Percentiles rank a stretch among this genome's conserved stretches.
Conservation (phyloP, 2,329 filamentous ascomycete species). For the Penicillium sp. region DNA sequence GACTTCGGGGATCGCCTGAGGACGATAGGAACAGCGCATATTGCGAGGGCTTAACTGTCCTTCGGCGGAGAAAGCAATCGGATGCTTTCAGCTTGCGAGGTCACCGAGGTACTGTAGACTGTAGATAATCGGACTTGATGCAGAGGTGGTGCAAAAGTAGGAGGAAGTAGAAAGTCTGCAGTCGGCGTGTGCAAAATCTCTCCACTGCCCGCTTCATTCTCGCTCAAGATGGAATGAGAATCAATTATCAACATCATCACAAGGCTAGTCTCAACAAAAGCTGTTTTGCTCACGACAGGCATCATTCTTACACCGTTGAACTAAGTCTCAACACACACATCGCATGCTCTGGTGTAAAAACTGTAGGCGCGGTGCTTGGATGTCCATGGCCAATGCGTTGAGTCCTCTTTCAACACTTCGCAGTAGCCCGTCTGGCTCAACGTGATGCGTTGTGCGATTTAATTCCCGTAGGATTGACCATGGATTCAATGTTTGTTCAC, state of each 20-base stretch:
- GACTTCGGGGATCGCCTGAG: not conserved
- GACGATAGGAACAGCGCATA: not conserved
- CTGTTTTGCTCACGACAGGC: too few species aligned
- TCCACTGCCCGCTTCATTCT: too few species aligned
- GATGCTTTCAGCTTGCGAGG: too few species aligned
- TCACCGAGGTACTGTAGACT: not conserved
- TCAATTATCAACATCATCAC: too few species aligned
- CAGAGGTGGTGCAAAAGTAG: too few species aligned
- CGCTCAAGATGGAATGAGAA: too few species aligned
- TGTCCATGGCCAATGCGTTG: not conserved
- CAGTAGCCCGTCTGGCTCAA: not conserved
- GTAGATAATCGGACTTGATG: not conserved
- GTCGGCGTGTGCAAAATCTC: too few species aligned
- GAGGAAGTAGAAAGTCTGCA: too few species aligned
- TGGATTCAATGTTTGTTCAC: not conserved
- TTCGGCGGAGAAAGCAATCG: too few species aligned
- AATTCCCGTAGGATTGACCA: not conserved
- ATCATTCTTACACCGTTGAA: too few species aligned
- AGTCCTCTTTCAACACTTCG: not conserved
- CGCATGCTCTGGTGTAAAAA: not conserved
- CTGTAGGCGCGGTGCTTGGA: too few species aligned
- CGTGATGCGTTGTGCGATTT: not conserved
- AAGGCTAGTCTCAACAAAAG: too few species aligned
- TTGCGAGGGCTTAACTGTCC: not conserved
- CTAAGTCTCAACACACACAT: not conserved